These are phyloP conservation scores for Neonothopanus nambi DNA, from an alignment of 1,284 basidiomycete species.

Conservation along the genomic window DNA sequence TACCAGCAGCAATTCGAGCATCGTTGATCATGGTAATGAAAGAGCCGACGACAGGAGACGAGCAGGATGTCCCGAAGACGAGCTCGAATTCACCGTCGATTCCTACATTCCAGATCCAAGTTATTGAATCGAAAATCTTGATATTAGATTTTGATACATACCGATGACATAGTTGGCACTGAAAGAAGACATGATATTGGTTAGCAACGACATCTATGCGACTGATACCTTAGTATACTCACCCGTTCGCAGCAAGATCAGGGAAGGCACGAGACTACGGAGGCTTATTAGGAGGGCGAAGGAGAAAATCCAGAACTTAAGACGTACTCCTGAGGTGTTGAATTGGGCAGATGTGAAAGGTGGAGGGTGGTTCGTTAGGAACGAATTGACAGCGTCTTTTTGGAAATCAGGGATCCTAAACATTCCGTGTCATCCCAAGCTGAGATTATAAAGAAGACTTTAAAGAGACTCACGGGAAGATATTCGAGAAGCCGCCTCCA, in stretches of 20 bases:
- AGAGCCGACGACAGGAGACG: constrained; percentile 41
- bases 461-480: constrained; percentile 27
- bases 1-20: constrained; percentile 39
- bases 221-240: constrained; percentile 20
- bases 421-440: constrained; percentile 25
- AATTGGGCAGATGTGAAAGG: constrained; percentile 42
- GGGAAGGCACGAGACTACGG: constrained; percentile 45
- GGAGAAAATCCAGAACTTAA: neutral
- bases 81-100: constrained; percentile 36
- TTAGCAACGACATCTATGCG: neutral
- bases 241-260: constrained; percentile 46
- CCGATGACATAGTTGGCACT: constrained; percentile 47
- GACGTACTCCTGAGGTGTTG: constrained; percentile 49
- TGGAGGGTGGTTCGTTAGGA: constrained; percentile 39
- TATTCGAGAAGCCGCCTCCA: constrained; percentile 55
- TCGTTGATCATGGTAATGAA: constrained; percentile 50
- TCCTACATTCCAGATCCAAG: constrained; percentile 16
- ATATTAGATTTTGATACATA: constrained; percentile 8
- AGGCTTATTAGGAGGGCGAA: neutral
- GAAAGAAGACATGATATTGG: neutral
- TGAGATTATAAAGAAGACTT: constrained; percentile 30
- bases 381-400: constrained; percentile 20
- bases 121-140: neutral
- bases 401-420: constrained; percentile 28
- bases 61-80: constrained; percentile 38